Evolutionary conservation across 169 alveolate genomes (phyloP), one percentile per base, ranked within the genome.

Genomic region (Prorocentrum cordatum): DNA sequence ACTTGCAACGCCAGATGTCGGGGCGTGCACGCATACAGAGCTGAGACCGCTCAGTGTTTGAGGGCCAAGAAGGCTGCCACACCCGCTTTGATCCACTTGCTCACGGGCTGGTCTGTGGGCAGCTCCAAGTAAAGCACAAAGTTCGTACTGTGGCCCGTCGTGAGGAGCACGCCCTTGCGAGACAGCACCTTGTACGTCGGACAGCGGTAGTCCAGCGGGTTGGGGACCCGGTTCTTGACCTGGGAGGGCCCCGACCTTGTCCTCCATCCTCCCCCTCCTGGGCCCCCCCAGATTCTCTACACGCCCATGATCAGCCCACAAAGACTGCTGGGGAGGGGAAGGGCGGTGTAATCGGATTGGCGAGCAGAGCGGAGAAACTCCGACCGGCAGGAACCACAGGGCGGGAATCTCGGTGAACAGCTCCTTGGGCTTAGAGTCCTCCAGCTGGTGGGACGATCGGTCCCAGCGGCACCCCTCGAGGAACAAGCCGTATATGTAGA

Each of bases 51-150:
- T 35, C 36, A 84, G 58, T 47, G 47, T 67, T 68, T 96, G 80
- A 97, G 93, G 33, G 98, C 94, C 71, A 97, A 93, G 95, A 97
- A 95, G 50, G 96, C 95, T 18, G 99, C 99, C 70, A 96, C 97
- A 66, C 99, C 99, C 32, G 98, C 98, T 61, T 94, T 95, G 84
- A 96, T 93, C 97, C 98, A 96, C 84, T 93, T 94, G 86, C 95
- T 96, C 91, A 50, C 92, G 35, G 93, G 93, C 62, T 94, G 96
- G 67, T 93, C 94, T 14, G 97, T 92, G 22, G 98, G 97, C 70
- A 96, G 92, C 83, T 97, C 98, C 24, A 96, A 93, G 92, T 94
- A 93, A 91, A 95, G 92, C 18, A 97, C 98, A 90, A 95, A 96
- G 95, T 97, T 97, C 35, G 99, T 97, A 24, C 97, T 94, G 93